These are phyloP conservation scores for Solanum hybrid DNA, from an alignment of 305 asterid genomes.

Conservation along the genomic window DNA sequence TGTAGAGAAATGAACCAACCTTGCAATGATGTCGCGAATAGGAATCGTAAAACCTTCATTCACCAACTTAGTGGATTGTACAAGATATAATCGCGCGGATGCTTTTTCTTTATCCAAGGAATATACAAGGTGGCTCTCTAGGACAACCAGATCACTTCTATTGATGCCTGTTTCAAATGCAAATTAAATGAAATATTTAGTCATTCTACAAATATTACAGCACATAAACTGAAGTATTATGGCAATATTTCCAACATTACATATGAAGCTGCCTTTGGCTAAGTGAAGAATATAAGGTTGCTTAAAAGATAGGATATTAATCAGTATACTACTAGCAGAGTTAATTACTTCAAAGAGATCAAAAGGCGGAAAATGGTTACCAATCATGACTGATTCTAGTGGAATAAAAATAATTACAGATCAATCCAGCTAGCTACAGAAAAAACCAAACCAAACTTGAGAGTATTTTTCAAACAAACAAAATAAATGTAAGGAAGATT, in stretches of 20 bases:
- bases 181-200: slow-evolving; percentile 9
- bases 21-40: slow-evolving; percentile 2
- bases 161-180: slow-evolving; percentile 32
- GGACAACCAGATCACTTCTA: slow-evolving; percentile 28
- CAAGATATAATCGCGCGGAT: slow-evolving; percentile 41
- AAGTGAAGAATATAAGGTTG: background rate
- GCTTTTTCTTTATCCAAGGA: slow-evolving; percentile 41
- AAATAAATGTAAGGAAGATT: background rate
- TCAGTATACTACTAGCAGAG: background rate
- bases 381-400: background rate
- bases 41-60: slow-evolving; percentile 7
- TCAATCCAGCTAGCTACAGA: background rate
- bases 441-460: background rate
- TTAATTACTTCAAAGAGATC: background rate
- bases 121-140: slow-evolving; percentile 38
- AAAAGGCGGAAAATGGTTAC: background rate
- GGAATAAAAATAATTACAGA: background rate
- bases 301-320: background rate
- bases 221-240: background rate
- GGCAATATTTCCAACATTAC: background rate
- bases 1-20: slow-evolving; percentile 14
- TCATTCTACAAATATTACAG: background rate
- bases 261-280: background rate
- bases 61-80: slow-evolving; percentile 27
- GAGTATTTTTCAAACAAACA: background rate